phyloP scores from a whole-genome alignment of 2,329 filamentous ascomycete species.

The Penicillium sp. region DNA sequence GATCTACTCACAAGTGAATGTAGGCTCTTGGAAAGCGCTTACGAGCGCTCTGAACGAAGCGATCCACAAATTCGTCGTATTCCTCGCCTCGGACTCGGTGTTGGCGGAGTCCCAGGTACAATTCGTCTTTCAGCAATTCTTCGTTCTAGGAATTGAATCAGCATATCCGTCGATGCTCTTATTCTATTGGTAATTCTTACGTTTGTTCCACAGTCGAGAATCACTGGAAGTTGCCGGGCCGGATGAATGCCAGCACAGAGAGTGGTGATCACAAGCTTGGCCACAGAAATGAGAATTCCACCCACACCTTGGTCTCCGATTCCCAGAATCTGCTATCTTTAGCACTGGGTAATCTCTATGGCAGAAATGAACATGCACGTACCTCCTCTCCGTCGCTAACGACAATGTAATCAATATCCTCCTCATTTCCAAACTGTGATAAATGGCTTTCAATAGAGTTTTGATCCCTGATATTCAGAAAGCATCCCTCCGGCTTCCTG shows the following conservation, averaged over 20 bases:
- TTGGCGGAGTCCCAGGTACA: conserved; percentile 75
- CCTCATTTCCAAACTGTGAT: conserved; percentile 65
- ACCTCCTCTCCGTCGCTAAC: conserved; percentile 68
- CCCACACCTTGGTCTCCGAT: conserved; percentile 89
- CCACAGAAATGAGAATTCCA: conserved; percentile 78
- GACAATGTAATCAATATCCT: conserved; percentile 86
- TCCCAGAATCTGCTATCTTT: conserved; percentile 67
- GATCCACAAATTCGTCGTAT: conserved; percentile 76
- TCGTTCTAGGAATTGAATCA: conserved; percentile 56
- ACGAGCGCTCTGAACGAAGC: conserved; percentile 67
- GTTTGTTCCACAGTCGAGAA: conserved; percentile 83
- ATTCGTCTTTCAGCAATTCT: conserved; percentile 68
- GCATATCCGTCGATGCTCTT: neutral
- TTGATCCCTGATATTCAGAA: conserved; percentile 70
- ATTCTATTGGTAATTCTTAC: conserved; percentile 27
- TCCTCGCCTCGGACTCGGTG: conserved; percentile 66
- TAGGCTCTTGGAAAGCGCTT: conserved; percentile 76
- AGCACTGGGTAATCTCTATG: conserved; percentile 12
- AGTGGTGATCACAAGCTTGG: conserved; percentile 80
- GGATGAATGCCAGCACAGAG: conserved; percentile 86
- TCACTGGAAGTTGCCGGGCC: conserved; percentile 73
- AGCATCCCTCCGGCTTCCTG: conserved; percentile 76
- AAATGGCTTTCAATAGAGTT: conserved; percentile 67
- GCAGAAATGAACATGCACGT: neutral
- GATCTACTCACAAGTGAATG: conserved; percentile 65